Evolutionary conservation across 306 rosid species (phyloP).

Genomic region (Dalbergia cultrata): DNA sequence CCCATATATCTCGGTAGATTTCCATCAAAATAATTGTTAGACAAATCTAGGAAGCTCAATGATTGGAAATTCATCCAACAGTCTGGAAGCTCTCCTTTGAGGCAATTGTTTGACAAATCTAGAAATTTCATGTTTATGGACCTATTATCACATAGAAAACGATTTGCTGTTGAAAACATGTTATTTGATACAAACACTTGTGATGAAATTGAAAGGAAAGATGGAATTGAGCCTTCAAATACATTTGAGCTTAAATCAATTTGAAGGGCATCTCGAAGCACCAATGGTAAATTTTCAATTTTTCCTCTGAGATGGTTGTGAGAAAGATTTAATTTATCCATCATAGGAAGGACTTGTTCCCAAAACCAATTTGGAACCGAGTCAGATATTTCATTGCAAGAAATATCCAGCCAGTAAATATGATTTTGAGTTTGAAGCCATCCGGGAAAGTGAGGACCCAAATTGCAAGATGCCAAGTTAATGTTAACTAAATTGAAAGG

Average conservation of each 20-base stretch:
- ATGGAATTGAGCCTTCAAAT: neutral
- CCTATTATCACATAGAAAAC: neutral
- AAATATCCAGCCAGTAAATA: neutral
- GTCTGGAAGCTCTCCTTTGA: neutral
- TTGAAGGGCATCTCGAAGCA: neutral
- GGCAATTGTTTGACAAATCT: neutral
- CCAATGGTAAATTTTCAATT: neutral
- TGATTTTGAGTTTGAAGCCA: neutral
- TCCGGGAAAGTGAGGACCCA: constrained; percentile 31
- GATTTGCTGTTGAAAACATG: neutral
- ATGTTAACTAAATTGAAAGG: neutral
- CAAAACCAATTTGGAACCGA: constrained; percentile 31
- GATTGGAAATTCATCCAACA: neutral
- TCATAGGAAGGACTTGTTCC: neutral
- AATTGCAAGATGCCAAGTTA: constrained; percentile 1
- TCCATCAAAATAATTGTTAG: neutral
- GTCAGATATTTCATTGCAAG: neutral
- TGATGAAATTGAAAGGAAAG: neutral
- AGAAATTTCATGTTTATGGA: neutral
- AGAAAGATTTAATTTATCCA: neutral
- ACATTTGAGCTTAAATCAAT: neutral
- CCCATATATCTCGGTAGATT: constrained; percentile 16
- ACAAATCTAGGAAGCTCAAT: neutral
- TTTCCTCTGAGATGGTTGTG: neutral
- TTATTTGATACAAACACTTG: neutral